These are phyloP conservation scores for Lumnitzera littorea DNA, from an alignment of 345 rosid species.

Conservation along the genomic window DNA sequence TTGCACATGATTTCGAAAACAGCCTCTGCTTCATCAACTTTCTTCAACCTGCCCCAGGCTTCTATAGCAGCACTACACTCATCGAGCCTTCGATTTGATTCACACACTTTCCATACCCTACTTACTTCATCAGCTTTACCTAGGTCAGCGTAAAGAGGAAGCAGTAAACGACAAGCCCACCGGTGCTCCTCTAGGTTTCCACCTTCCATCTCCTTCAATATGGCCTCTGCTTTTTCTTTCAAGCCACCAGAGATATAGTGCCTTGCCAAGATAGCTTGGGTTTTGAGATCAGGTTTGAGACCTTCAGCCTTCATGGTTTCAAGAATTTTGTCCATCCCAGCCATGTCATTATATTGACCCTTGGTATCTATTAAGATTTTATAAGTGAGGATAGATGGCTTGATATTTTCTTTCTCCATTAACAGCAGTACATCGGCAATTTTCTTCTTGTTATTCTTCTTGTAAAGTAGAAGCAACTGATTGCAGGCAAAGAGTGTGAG, in stretches of 20 bases:
- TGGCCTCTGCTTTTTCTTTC: constrained; percentile 59
- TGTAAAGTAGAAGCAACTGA: constrained; percentile 89
- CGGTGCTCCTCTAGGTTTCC: constrained; percentile 54
- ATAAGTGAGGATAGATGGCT: constrained; percentile 66
- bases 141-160: constrained; percentile 69
- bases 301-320: constrained; percentile 91
- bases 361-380: constrained; percentile 64
- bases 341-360: constrained; percentile 64
- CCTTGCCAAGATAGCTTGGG: constrained; percentile 47
- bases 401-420: constrained; percentile 90
- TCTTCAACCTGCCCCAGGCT: constrained; percentile 74
- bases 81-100: constrained; percentile 37
- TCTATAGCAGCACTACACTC: constrained; percentile 70
- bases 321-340: constrained; percentile 81
- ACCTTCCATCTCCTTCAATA: constrained; percentile 85
- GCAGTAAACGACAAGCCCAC: constrained; percentile 40
- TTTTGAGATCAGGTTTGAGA: constrained; percentile 41
- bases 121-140: constrained; percentile 68
- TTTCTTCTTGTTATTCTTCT: constrained; percentile 71
- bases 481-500: constrained; percentile 64
- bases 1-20: constrained; percentile 38
- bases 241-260: constrained; percentile 60
- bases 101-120: constrained; percentile 76
- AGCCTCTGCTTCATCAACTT: constrained; percentile 70
- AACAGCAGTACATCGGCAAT: constrained; percentile 70